Evolutionary conservation across 768 basidiomycete species (phyloP).

Genomic region (Basidioascus undulatus): DNA sequence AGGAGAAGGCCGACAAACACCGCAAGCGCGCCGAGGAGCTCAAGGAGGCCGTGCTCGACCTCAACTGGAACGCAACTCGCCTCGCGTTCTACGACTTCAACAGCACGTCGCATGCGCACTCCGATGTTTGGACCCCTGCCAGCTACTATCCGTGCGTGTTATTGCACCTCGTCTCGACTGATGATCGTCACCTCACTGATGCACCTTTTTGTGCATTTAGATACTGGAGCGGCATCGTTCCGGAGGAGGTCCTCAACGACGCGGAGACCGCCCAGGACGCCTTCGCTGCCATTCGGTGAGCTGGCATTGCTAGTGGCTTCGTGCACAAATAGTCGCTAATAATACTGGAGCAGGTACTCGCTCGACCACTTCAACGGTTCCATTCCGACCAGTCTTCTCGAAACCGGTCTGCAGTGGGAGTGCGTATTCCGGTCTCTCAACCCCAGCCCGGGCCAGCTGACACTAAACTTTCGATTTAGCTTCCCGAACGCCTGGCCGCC

Average conservation of each 20-base stretch:
- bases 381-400: slow-evolving; percentile 50
- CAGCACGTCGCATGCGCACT: slow-evolving; percentile 37
- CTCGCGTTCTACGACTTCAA: slow-evolving; percentile 87
- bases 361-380: slow-evolving; percentile 49
- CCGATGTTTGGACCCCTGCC: slow-evolving; percentile 42
- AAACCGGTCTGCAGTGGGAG: slow-evolving; percentile 62
- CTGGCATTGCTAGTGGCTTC: no score
- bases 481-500: slow-evolving; percentile 75
- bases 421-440: slow-evolving; percentile 1
- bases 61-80: slow-evolving; percentile 59
- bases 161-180: not conserved
- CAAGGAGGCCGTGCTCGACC: slow-evolving; percentile 50
- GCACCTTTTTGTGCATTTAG: slow-evolving; percentile 16
- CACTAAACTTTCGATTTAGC: slow-evolving; percentile 4
- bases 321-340: slow-evolving; percentile 24
- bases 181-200: not conserved
- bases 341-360: not conserved
- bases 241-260: slow-evolving; percentile 35
- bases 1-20: no score
- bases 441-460: not conserved
- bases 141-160: slow-evolving; percentile 34
- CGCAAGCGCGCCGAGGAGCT: slow-evolving; percentile 19
- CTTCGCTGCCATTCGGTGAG: slow-evolving; percentile 52
- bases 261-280: slow-evolving; percentile 38
- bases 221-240: slow-evolving; percentile 66